These are phyloP conservation scores for Candida jianshihensis DNA, from an alignment of 805 yeast genomes.

Conservation along the genomic window DNA sequence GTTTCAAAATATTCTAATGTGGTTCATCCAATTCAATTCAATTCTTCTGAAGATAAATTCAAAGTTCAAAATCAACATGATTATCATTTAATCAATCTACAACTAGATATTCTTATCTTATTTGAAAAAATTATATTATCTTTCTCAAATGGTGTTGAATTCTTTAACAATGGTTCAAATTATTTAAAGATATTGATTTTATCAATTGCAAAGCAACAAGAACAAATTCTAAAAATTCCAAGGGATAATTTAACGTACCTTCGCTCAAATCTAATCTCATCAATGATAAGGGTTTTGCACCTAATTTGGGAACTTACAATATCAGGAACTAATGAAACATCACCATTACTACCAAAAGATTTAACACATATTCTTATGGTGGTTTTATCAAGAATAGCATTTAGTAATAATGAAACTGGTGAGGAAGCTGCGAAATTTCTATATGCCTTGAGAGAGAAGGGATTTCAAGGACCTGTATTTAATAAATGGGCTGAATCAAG, in stretches of 20 bases:
- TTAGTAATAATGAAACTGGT: slow-evolving; percentile 37
- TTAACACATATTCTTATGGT: slow-evolving; percentile 39
- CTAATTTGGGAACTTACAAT: slow-evolving; percentile 20
- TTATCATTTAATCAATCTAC: slow-evolving; percentile 34
- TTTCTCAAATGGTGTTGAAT: slow-evolving; percentile 14
- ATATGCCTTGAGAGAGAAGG: slow-evolving; percentile 29
- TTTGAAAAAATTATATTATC: slow-evolving; percentile 35
- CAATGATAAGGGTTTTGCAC: slow-evolving; percentile 13
- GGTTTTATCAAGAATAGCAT: slow-evolving; percentile 45
- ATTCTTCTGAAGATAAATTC: slow-evolving; percentile 3
- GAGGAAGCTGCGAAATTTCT: slow-evolving; percentile 29
- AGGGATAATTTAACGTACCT: slow-evolving; percentile 17
- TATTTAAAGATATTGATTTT: slow-evolving; percentile 16
- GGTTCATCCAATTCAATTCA: slow-evolving; percentile 8
- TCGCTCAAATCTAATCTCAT: slow-evolving; percentile 15
- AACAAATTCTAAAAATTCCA: slow-evolving; percentile 21
- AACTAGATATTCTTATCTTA: slow-evolving; percentile 38
- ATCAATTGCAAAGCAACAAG: slow-evolving; percentile 27
- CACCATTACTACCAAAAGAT: slow-evolving; percentile 23
- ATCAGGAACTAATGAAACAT: not conserved
- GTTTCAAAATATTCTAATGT: slow-evolving; percentile 9
- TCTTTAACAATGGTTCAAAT: slow-evolving; percentile 18
- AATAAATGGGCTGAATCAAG: slow-evolving; percentile 38
- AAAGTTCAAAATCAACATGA: slow-evolving; percentile 33
- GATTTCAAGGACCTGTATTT: slow-evolving; percentile 25